Evolutionary conservation across 2,329 filamentous ascomycete genomes (phyloP), one percentile per base, ranked within the genome.

Genomic region (Epichloe typhina): DNA sequence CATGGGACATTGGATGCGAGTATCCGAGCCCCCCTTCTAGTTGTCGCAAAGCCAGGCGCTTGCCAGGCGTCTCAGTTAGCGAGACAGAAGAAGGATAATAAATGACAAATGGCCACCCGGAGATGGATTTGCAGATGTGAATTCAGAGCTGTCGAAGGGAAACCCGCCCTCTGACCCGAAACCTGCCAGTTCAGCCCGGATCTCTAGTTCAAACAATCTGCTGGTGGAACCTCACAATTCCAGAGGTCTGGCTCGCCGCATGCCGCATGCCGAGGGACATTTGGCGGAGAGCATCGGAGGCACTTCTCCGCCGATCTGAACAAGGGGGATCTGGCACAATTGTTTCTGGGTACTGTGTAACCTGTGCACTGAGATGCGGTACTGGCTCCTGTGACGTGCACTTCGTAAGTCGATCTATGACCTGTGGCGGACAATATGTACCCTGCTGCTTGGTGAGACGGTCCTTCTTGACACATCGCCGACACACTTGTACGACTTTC

Each of bases 51-150:
- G 40, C 31, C 39, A 43, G 45, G 49, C 42, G 37, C 47, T 36
- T 39, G 23, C 38, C 40, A 42, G 48, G 36, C 52, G 52, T 53
- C 52, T 51, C 52, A 53, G 42, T 53, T 53, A 47, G 52, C 52
- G 52, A 53, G 49, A 40, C 35, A 37, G 23, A 40, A 17, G 40
- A 36, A 49, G 37, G 37, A 44, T 21, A 46, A 40, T 33, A 40
- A 47, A 50, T 45, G 40, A 35, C 8, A 33, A n/a, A 36, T 31
- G 19, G 47, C 9, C 13, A 35, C 19, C 13, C 12, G 17, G 15
- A 31, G 31, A 31, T 26, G 9, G 26, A 13, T 36, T 13, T 37
- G 19, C 11, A 26, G 5, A 21, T 17, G 23, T 11, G 17, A 23
- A 23, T 5, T 15, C 17, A 48, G 12, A 23, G 46, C 40, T 41